Evolutionary conservation across 371 early-diverging fungal genomes (phyloP), one percentile per base, ranked within the genome.

Genomic region (Blakeslea trispora): DNA sequence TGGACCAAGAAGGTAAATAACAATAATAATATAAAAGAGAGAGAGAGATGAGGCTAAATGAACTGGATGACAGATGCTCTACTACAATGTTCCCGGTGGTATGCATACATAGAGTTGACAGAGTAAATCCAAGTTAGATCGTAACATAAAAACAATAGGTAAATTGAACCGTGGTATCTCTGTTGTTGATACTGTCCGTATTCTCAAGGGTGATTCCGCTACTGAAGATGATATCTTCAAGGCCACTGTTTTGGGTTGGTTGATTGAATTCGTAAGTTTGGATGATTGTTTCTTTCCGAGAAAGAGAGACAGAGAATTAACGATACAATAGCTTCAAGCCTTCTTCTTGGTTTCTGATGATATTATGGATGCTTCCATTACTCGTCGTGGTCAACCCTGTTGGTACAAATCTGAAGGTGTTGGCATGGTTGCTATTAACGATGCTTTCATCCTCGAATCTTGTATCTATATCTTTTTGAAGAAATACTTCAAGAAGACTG

Each of bases 301-400:
- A 37, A 50, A 35, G 45, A 13, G 46, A 24, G 35, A 11, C 7
- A 18, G 13, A 34, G 32, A 41, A 5, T 14, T 54, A 47, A 11
- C 13, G 24, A 32, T 24, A 34, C 37, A 46, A 19, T 75, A 92
- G 94, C 86, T 98, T 45, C 99, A 99, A 85, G 96, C 95, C 21
- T 94, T 93, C 75, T 97, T 99, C 83, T 83, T 99, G 58, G 92
- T 99, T 34, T 82, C 95, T 35, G 99, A 99, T 78, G 99, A 99
- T 72, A 93, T 98, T 68, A 98, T 98, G 97, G 99, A 99, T 76
- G 79, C 81, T 41, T 96, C 96, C 50, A 84, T 88, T 59, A 95
- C 95, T 18, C 90, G 99, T 52, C 92, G 99, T 70, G 95, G 95
- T 18, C 91, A 94, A 68, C 95, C 95, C 37, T 96, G 97, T 71